Base-by-base conservation (phyloP, 2,329 filamentous ascomycete species). In the Penicillium sp. region DNA sequence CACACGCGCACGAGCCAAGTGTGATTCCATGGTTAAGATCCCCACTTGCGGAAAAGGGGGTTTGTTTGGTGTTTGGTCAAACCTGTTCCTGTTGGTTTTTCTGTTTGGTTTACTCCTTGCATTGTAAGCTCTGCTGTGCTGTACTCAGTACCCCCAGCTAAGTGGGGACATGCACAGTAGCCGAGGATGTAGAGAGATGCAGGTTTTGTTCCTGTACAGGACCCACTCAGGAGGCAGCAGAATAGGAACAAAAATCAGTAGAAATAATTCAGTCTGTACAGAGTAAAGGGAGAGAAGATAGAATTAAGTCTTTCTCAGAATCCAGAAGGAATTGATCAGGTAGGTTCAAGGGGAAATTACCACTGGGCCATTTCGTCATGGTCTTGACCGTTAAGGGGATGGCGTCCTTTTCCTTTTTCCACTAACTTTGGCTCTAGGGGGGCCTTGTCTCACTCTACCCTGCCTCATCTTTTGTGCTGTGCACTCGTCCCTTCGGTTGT, bases 401-500 rank as follows among this genome's bases (percentile, higher is more conserved):
- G 16, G 21, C 45, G 29, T 47, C 22, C 29, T 29, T 29, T 29
- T 19, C 21, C 44, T 27, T 49, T 52, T 57, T 21, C 21, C 52
- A 44, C 56, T 52, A 49, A 49, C 52, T 48, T 52, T 26, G 47
- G 21, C 26, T 54, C 24, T 50, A 49, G 49, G 58, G 58, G 55
- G 47, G 16, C 37, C 39, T 45, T 60, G 58, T 58, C 57, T 57
- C 52, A 56, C 51, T 55, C 48, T 52, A 29, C 42, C 52, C 44
- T 46, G 42, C 51, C 31, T 45, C 42, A 24, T 19, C 33, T 19
- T 46, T 37, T 42, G 64, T 66, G 64, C 64, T 66, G 64, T 61
- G 64, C 64, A 66, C 64, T 26, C 37, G 56, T 43, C 52, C 54
- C 46, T 58, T 61, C 53, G 47, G 60, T 61, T 1, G 35, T 58